phyloP scores from a whole-genome alignment of 176 grass and related monocot genomes.

The Bromus sterilis region DNA sequence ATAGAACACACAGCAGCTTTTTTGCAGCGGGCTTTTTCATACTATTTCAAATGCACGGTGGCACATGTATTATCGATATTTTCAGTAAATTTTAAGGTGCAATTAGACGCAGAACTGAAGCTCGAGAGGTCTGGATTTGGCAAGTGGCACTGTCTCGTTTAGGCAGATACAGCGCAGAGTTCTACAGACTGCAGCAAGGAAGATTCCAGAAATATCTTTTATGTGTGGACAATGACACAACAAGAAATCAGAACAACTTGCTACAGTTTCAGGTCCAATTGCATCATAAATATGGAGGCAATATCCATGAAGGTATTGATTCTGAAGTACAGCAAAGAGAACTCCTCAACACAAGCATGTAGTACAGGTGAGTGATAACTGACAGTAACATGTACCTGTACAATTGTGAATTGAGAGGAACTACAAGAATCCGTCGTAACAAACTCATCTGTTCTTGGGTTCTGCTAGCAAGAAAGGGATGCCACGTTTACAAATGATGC shows the following conservation, averaged over 20 bases:
- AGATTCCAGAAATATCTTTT: slow-evolving; percentile 32
- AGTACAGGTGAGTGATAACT: slow-evolving; percentile 4
- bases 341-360: not conserved
- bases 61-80: not conserved
- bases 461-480: slow-evolving; percentile 49
- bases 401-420: not conserved
- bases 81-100: not conserved
- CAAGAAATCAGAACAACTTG: slow-evolving; percentile 4
- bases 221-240: not conserved
- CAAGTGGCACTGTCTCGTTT: not conserved
- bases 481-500: slow-evolving; percentile 43
- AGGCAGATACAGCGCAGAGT: not conserved
- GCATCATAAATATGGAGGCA: not conserved
- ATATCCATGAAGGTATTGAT: not conserved
- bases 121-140: not conserved
- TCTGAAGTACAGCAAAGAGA: not conserved
- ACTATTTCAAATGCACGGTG: not conserved
- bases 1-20: not conserved
- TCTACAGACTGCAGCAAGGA: slow-evolving; percentile 1
- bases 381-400: slow-evolving; percentile 24
- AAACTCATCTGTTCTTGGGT: slow-evolving; percentile 36
- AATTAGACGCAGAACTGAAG: not conserved
- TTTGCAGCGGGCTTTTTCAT: not conserved
- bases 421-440: slow-evolving; percentile 2
- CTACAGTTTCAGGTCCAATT: not conserved